Evolutionary conservation across 2,329 filamentous ascomycete genomes (phyloP).

Genomic region (Pestalotiopsis sp.): DNA sequence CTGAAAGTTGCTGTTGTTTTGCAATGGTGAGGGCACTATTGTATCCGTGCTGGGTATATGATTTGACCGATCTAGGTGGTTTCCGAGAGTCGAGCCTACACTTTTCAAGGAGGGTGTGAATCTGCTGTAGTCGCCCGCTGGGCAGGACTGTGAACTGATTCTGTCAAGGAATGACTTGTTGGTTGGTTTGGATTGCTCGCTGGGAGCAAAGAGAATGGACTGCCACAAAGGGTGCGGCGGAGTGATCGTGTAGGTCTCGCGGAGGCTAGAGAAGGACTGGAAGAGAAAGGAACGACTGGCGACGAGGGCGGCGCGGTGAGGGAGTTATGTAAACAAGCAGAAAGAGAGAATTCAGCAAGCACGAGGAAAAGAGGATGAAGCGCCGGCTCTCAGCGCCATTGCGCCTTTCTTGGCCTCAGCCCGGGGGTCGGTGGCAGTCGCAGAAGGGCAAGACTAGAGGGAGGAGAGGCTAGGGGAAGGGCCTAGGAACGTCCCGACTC

Average conservation of each 20-base stretch:
- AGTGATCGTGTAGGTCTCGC: neutral
- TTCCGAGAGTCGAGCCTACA: slow-evolving; percentile 2
- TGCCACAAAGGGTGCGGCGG: slow-evolving; percentile 5
- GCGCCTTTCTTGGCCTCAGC: slow-evolving; percentile 1
- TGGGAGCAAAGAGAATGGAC: slow-evolving; percentile 9
- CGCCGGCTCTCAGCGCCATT: slow-evolving; percentile 3
- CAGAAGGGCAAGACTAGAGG: neutral
- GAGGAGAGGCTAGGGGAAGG: neutral
- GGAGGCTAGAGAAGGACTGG: neutral
- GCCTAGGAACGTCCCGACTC: neutral
- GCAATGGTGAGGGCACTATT: neutral
- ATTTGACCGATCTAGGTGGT: neutral
- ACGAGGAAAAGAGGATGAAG: neutral
- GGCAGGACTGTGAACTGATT: neutral
- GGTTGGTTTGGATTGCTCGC: slow-evolving; percentile 1
- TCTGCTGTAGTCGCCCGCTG: slow-evolving; percentile 6
- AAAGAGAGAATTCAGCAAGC: neutral
- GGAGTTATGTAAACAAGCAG: neutral
- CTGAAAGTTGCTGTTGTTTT: neutral
- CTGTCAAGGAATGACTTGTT: slow-evolving; percentile 8
- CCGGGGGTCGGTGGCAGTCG: neutral
- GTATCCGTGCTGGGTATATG: slow-evolving; percentile 1
- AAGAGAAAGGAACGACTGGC: neutral
- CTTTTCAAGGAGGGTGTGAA: neutral
- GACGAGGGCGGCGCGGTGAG: neutral